A percentile compares a stretch with the other conserved stretches of the same genome.
phyloP scores from a whole-genome alignment of 2,329 filamentous ascomycete species.

The Neoarthrinium moseri region DNA sequence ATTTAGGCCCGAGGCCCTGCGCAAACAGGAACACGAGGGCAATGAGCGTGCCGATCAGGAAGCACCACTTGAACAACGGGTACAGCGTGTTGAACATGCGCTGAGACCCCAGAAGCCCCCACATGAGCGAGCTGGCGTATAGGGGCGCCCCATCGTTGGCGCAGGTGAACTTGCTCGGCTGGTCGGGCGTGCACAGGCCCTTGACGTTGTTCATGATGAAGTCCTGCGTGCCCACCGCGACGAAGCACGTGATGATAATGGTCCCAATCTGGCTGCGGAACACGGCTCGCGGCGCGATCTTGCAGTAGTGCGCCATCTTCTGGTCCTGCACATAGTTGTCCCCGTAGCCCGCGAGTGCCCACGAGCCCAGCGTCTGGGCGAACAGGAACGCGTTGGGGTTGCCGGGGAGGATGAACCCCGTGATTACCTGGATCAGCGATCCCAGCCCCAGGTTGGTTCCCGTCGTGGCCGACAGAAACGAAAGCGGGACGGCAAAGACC shows the following conservation, averaged over 20 bases:
- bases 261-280: slow-evolving; percentile 42
- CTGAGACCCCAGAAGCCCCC: slow-evolving; percentile 32
- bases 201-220: slow-evolving; percentile 6
- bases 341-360: slow-evolving; percentile 22
- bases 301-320: slow-evolving; percentile 41
- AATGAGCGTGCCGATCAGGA: slow-evolving; percentile 37
- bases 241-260: slow-evolving; percentile 40
- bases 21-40: slow-evolving; percentile 34
- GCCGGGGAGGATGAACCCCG: slow-evolving; percentile 35
- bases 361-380: slow-evolving; percentile 37
- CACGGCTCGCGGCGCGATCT: slow-evolving; percentile 38
- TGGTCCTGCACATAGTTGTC: slow-evolving; percentile 39
- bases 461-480: slow-evolving; percentile 42
- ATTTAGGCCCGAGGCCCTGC: slow-evolving; percentile 31
- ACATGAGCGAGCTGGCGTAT: slow-evolving; percentile 33
- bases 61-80: slow-evolving; percentile 43
- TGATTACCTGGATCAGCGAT: slow-evolving; percentile 41
- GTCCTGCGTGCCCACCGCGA: slow-evolving; percentile 15
- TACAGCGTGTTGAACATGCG: slow-evolving; percentile 40
- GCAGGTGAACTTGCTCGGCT: slow-evolving; percentile 28
- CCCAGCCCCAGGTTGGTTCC: slow-evolving; percentile 41
- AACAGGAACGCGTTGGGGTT: slow-evolving; percentile 37
- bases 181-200: slow-evolving; percentile 21
- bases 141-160: slow-evolving; percentile 26
- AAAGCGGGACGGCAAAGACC: slow-evolving; percentile 41